Evolutionary conservation across 352 stramenopile species (phyloP), one percentile per base, ranked within the genome.

Genomic region (Phytopythium delawarense): DNA sequence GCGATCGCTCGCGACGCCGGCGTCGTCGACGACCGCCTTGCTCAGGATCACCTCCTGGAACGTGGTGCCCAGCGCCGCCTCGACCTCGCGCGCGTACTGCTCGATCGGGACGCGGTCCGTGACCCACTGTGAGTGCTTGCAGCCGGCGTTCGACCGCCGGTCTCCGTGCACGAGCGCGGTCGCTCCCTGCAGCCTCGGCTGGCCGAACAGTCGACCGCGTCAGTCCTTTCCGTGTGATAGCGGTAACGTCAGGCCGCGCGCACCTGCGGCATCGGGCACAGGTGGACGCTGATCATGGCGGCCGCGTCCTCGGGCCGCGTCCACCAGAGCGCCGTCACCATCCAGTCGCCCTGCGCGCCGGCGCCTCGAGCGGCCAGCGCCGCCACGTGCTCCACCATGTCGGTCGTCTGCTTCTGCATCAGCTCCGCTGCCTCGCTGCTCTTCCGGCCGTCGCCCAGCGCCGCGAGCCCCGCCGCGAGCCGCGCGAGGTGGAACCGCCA

Each of bases 61-160:
- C 8, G 66, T 55, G 6, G 66, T 45, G 0, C 61, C 63, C 21
- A 69, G 51, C 12, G 23, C 21, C 8, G 71, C 30, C 16, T 67
- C 64, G 0, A 87, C 23, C 21, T 70, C 40, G 1, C 37, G 37
- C 25, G 64, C 72, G 46, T 78, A 53, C 32, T 61, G 53, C 61
- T 92, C 83, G 52, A 92, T 67, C 0, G 72, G 66, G 3, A 70
- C 39, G 20, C 85, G 81, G 23, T 89, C 72, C 0, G 64, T 16
- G 34, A 94, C 89, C 85, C 83, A 94, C 34, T 78, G 65, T 12
- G 84, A 76, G 71, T 94, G 78, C 64, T 94, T 94, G 56, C 78
- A 87, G 34, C 51, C 28, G 9, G 83, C 67, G 20, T 91, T 79
- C 5, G 57, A 4, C 1, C 85, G 71, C 0, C 64, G 61, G n/a